A percentile compares a stretch with the other conserved stretches of the same genome.
Evolutionary conservation across 495 filamentous ascomycete species (phyloP).

Genomic region (Hypoxylon cercidicola): DNA sequence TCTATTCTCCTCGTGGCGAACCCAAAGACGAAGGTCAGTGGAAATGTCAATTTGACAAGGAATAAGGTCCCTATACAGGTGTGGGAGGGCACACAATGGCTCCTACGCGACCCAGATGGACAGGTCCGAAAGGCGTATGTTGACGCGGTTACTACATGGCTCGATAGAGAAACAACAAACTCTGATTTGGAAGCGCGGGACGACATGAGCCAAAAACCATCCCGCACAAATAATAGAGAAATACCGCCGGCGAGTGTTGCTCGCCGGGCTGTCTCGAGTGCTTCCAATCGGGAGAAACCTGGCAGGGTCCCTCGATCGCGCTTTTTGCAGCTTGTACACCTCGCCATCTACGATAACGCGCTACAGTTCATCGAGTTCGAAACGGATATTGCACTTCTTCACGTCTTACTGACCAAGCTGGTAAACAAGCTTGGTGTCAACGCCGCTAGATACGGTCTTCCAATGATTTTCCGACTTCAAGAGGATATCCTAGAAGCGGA

Average conservation of each 20-base stretch:
- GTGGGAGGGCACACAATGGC: conserved; percentile 93
- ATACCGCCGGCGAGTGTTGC: conserved; percentile 51
- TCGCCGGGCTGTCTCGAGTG: conserved; percentile 75
- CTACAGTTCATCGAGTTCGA: conserved; percentile 75
- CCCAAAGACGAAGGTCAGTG: conserved; percentile 65
- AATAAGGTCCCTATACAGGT: conserved; percentile 78
- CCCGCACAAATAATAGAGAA: conserved; percentile 49
- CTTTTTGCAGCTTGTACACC: conserved; percentile 85
- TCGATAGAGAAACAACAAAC: conserved; percentile 78
- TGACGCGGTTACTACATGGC: conserved; percentile 83
- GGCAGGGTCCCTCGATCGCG: conserved; percentile 65
- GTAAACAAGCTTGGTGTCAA: conserved; percentile 85
- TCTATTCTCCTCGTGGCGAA: conserved; percentile 83
- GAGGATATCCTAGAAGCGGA: conserved; percentile 78
- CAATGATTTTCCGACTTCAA: conserved; percentile 88
- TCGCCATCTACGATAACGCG: conserved; percentile 87
- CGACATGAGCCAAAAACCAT: conserved; percentile 57
- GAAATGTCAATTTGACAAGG: conserved; percentile 71
- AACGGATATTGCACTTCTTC: conserved; percentile 76
- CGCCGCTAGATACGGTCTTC: conserved; percentile 77
- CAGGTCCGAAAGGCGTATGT: conserved; percentile 83
- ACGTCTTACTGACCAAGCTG: conserved; percentile 76
- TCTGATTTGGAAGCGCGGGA: conserved; percentile 71
- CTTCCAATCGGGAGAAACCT: conserved; percentile 67
- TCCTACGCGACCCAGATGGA: conserved; percentile 79